A percentile compares a stretch with the other conserved stretches of the same genome.
phyloP scores from a whole-genome alignment of 108 stramenopile genomes.

The Bacterosira constricta region DNA sequence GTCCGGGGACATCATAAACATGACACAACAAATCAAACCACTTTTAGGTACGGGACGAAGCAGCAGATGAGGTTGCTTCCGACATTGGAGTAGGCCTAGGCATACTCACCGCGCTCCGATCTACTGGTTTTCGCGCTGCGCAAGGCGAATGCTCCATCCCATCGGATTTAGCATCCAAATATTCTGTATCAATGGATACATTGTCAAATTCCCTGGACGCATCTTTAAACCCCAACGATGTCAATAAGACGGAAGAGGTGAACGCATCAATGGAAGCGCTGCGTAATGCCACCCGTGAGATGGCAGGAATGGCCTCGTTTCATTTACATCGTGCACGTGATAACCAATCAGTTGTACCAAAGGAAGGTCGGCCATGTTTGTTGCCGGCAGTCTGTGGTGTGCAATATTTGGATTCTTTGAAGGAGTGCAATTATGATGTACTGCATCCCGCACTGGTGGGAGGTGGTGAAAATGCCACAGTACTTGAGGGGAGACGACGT shows the following conservation, averaged over 20 bases:
- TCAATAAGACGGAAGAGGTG: background rate
- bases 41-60: conserved; percentile 64
- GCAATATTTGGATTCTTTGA: conserved; percentile 64
- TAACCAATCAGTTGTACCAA: conserved; percentile 66
- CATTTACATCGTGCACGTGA: conserved; percentile 65
- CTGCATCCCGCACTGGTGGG: conserved; percentile 46
- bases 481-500: conserved; percentile 29
- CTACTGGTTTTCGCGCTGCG: conserved; percentile 55
- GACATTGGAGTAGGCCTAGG: conserved; percentile 82
- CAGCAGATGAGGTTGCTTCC: conserved; percentile 66
- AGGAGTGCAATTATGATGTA: conserved; percentile 73
- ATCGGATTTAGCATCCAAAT: conserved; percentile 28
- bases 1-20: no score
- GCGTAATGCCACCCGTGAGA: conserved; percentile 55
- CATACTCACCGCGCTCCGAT: conserved; percentile 66
- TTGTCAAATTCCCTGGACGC: conserved; percentile 7
- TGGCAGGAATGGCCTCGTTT: conserved; percentile 59
- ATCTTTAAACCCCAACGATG: conserved; percentile 16
- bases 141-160: conserved; percentile 79
- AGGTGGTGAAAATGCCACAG: conserved; percentile 30
- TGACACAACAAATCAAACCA: background rate
- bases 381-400: conserved; percentile 74
- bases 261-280: conserved; percentile 19
- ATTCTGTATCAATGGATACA: conserved; percentile 41
- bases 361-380: conserved; percentile 52